A percentile compares a stretch with the other conserved stretches of the same genome.
phyloP scores from a whole-genome alignment of 768 basidiomycete species.

The Leucocoprinus birnbaumii region DNA sequence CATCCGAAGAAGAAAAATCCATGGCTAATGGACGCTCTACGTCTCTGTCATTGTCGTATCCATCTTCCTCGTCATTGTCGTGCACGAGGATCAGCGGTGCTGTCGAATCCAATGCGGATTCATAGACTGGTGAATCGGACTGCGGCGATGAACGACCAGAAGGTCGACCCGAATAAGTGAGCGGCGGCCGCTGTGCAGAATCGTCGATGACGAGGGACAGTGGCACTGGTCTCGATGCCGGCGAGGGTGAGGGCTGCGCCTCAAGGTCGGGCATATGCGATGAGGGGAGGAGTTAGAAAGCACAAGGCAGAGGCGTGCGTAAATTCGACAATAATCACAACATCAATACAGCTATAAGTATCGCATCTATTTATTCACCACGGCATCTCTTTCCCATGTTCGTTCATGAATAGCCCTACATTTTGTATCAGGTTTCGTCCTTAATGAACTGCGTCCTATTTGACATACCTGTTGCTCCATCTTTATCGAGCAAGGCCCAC shows the following conservation, averaged over 20 bases:
- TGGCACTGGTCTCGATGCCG: not conserved
- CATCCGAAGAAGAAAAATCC: constrained; percentile 29
- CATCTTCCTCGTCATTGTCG: constrained; percentile 40
- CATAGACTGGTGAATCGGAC: constrained; percentile 19
- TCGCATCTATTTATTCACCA: constrained; percentile 23
- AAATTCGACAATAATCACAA: too few relatives aligned
- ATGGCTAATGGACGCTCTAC: constrained; percentile 23
- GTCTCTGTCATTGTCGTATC: constrained; percentile 23
- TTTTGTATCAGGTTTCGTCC: not conserved
- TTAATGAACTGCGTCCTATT: not conserved
- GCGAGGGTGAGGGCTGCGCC: not conserved
- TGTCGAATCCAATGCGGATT: constrained; percentile 35
- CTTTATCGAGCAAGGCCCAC: constrained; percentile 37
- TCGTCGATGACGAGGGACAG: constrained; percentile 1
- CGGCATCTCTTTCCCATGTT: constrained; percentile 29
- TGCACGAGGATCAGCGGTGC: constrained; percentile 66
- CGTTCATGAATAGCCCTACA: constrained; percentile 30
- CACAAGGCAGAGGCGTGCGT: constrained; percentile 2
- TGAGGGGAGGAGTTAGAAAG: not conserved
- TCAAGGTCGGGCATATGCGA: constrained; percentile 4
- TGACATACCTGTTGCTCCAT: constrained; percentile 34
- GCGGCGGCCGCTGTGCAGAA: not conserved
- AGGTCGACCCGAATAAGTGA: not conserved
- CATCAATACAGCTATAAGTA: not conserved
- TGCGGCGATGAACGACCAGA: not conserved